Evolutionary conservation across 1,284 basidiomycete genomes (phyloP).

Genomic region (Boletus semigastroideus): DNA sequence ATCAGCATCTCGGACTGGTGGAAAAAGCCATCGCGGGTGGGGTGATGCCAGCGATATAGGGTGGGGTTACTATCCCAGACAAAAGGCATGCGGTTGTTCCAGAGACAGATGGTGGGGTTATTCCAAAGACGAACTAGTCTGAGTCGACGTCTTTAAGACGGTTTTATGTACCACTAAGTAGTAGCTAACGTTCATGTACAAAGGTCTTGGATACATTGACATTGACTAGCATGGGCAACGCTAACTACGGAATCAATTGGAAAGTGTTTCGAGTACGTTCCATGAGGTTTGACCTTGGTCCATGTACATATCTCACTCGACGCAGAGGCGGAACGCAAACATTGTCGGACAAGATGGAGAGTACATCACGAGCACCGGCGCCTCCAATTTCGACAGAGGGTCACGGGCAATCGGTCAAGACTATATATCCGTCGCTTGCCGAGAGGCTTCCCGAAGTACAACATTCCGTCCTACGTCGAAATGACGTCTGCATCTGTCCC

Average conservation of each 20-base stretch:
- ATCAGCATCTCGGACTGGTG: background rate
- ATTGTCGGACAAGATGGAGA: slow-evolving; percentile 14
- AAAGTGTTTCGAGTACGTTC: slow-evolving; percentile 21
- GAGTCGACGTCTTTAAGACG: too few species aligned
- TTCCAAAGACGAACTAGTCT: too few species aligned
- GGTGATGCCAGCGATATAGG: background rate
- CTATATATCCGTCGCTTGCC: background rate
- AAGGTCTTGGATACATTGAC: slow-evolving; percentile 14
- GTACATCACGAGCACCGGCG: slow-evolving; percentile 9
- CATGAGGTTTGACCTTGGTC: background rate
- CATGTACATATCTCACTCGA: background rate
- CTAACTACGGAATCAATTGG: slow-evolving; percentile 16
- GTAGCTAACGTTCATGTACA: too few species aligned
- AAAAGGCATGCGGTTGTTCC: too few species aligned
- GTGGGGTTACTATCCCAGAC: too few species aligned
- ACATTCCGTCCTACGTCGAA: background rate
- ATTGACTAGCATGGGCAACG: slow-evolving; percentile 8
- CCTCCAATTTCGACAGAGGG: background rate
- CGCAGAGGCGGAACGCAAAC: slow-evolving; percentile 21
- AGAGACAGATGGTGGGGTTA: too few species aligned
- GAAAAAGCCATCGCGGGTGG: background rate
- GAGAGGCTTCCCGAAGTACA: background rate
- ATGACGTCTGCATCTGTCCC: background rate
- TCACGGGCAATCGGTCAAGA: slow-evolving; percentile 13
- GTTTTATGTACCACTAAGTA: too few species aligned